phyloP scores from a whole-genome alignment of 2,329 filamentous ascomycete genomes.

The Aspergillus sp. region DNA sequence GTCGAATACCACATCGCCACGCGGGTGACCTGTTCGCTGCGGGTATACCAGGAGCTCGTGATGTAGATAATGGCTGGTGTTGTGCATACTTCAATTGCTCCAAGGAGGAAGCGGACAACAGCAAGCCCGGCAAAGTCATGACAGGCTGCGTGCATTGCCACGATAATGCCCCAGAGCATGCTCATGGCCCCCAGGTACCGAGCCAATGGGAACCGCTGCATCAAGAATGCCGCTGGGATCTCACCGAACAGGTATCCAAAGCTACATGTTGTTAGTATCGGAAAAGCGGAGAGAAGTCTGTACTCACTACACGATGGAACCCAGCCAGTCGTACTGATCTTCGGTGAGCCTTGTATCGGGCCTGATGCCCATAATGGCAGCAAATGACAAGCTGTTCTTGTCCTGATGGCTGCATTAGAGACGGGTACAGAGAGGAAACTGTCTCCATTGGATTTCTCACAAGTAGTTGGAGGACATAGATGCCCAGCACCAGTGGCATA shows the following conservation, averaged over 20 bases:
- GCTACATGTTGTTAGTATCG: not conserved
- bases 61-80: too few relatives aligned
- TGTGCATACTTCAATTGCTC: too few relatives aligned
- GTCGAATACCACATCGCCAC: conserved; percentile 12
- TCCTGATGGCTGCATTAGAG: not conserved
- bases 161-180: too few relatives aligned
- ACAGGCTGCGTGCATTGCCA: too few relatives aligned
- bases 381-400: not conserved
- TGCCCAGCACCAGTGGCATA: too few relatives aligned
- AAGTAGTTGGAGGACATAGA: not conserved
- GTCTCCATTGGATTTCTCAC: not conserved
- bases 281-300: not conserved
- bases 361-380: not conserved
- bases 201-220: not conserved
- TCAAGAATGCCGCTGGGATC: not conserved
- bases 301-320: not conserved
- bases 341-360: not conserved
- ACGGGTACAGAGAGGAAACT: not conserved
- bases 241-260: not conserved
- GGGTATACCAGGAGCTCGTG: too few relatives aligned
- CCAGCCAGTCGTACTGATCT: not conserved
- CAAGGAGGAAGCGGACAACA: too few relatives aligned
- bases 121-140: too few relatives aligned
- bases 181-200: not conserved
- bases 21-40: conserved; percentile 4